A percentile compares a stretch with the other conserved stretches of the same genome.
Conservation (phyloP, 2,329 filamentous ascomycete genomes). For the Pestalotiopsis sp. region DNA sequence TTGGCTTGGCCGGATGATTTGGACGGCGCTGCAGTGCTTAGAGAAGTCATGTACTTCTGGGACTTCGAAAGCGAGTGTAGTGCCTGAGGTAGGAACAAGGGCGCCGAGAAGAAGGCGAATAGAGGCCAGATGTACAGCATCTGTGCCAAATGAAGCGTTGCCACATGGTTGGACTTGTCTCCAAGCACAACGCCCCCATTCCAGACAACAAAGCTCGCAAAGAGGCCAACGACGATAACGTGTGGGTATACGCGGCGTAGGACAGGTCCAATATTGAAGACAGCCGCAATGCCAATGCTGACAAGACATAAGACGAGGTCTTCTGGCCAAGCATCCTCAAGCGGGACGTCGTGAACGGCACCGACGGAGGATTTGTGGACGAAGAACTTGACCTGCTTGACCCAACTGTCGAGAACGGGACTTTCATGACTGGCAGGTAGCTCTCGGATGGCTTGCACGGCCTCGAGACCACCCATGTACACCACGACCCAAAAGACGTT, state of each 20-base stretch:
- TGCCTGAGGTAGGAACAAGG: slow-evolving; percentile 63
- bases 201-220: slow-evolving; percentile 70
- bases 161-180: slow-evolving; percentile 92
- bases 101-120: slow-evolving; percentile 85
- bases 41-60: not conserved
- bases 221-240: slow-evolving; percentile 56
- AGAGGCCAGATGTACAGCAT: slow-evolving; percentile 96
- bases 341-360: slow-evolving; percentile 56
- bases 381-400: slow-evolving; percentile 40
- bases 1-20: not conserved
- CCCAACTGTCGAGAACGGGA: slow-evolving; percentile 34
- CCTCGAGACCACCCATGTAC: slow-evolving; percentile 68
- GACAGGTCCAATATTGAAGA: slow-evolving; percentile 50
- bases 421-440: slow-evolving; percentile 36
- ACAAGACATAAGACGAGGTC: slow-evolving; percentile 60
- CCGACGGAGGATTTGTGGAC: slow-evolving; percentile 49
- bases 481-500: slow-evolving; percentile 95
- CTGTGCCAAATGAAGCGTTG: slow-evolving; percentile 85
- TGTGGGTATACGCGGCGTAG: slow-evolving; percentile 58
- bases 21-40: not conserved
- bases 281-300: slow-evolving; percentile 64
- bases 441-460: slow-evolving; percentile 52
- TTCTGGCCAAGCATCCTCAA: slow-evolving; percentile 49
- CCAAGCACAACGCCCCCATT: slow-evolving; percentile 92
- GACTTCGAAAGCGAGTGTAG: slow-evolving; percentile 37